phyloP scores from a whole-genome alignment of 495 filamentous ascomycete species.

The Cercophora newfieldiana region DNA sequence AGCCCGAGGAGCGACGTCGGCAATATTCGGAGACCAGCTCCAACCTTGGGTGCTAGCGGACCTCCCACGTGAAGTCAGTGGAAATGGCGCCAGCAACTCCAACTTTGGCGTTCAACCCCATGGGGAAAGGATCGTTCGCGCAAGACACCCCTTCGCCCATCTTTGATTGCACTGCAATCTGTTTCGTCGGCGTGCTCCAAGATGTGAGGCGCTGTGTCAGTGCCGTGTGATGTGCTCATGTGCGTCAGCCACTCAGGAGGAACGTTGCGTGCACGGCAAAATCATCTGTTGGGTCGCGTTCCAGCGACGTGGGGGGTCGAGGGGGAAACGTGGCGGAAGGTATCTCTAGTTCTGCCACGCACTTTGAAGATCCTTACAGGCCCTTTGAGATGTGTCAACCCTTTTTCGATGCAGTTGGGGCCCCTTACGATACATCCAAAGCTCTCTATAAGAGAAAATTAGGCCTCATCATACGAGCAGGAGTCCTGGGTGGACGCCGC shows the following conservation, averaged over 20 bases:
- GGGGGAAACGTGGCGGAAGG: no score
- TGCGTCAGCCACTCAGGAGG: conserved; percentile 1
- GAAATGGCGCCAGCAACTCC: neutral
- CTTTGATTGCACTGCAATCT: neutral
- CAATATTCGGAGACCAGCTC: neutral
- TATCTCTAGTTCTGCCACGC: no score
- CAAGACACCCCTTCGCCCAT: neutral
- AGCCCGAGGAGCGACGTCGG: conserved; percentile 3
- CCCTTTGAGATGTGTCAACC: no score
- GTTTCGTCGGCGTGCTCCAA: neutral
- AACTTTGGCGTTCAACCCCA: neutral
- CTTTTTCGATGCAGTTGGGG: no score
- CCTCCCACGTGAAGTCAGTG: neutral
- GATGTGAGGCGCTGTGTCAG: neutral
- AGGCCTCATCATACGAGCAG: no score
- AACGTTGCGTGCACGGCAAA: neutral
- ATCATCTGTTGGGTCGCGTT: neutral
- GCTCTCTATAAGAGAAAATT: no score
- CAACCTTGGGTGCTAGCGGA: neutral
- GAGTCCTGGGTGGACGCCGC: no score
- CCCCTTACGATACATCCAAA: no score
- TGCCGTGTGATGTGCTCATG: conserved; percentile 12
- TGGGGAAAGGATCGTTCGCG: neutral
- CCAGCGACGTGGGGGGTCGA: neutral
- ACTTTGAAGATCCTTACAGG: no score